phyloP scores from a whole-genome alignment of 2,329 filamentous ascomycete species.

The Blastomyces silverae region DNA sequence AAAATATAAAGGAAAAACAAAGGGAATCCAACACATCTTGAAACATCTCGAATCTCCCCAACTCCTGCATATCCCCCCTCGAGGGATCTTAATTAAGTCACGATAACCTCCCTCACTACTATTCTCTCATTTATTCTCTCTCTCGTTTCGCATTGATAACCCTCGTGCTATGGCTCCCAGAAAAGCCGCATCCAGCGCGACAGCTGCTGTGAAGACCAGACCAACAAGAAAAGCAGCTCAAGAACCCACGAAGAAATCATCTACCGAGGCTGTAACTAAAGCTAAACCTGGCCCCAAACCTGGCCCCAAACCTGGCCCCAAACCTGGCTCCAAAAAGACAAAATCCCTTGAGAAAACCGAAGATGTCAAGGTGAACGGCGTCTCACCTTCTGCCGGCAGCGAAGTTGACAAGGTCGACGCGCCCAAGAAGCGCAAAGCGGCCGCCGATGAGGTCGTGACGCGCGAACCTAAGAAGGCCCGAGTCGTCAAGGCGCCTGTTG shows the following conservation, averaged over 20 bases:
- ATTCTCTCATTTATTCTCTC: not conserved
- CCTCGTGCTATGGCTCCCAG: slow-evolving; percentile 20
- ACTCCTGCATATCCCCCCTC: not conserved
- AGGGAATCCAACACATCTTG: not conserved
- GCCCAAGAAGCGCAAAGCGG: slow-evolving; percentile 32
- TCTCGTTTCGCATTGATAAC: slow-evolving; percentile 11
- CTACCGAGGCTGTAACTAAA: slow-evolving; percentile 19
- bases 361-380: slow-evolving; percentile 9
- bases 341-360: slow-evolving; percentile 9
- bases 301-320: slow-evolving; percentile 2
- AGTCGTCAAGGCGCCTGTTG: slow-evolving; percentile 25
- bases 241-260: slow-evolving; percentile 20
- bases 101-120: not conserved
- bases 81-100: not conserved
- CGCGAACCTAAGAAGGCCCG: slow-evolving; percentile 31
- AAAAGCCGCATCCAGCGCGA: slow-evolving; percentile 30
- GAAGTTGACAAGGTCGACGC: not conserved
- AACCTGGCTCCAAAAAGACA: slow-evolving; percentile 8
- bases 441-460: slow-evolving; percentile 26
- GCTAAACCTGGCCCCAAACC: slow-evolving; percentile 19
- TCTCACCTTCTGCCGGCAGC: not conserved
- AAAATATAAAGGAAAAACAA: not conserved
- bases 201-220: slow-evolving; percentile 24
- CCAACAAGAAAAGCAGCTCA: slow-evolving; percentile 25
- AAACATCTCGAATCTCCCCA: not conserved